Evolutionary conservation across 495 filamentous ascomycete genomes (phyloP), one percentile per base, ranked within the genome.

Genomic region (Aspergillus bridgeri): DNA sequence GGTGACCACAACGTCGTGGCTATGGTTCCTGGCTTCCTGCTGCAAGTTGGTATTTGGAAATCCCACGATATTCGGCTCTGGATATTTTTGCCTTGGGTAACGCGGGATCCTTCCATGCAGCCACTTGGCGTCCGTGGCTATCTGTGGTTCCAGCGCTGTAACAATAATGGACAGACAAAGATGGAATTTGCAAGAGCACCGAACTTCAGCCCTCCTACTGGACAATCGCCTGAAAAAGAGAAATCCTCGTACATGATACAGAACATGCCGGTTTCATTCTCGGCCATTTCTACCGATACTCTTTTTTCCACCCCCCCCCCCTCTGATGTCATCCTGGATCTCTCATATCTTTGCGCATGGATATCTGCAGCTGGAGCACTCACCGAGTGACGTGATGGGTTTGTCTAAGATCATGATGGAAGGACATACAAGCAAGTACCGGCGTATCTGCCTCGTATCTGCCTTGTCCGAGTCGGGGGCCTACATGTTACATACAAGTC

Each of bases 81-180:
- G n/a, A 42, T 42, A 33, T 56, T 61, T 57, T 65, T 55, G 51
- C 46, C 25, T 29, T 62, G 54, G 56, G 43, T 65, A 54, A 45
- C 60, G 63, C 63, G 57, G 59, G 33, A 62, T 65, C 57, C 58
- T 57, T 60, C 54, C 25, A 59, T 48, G 55, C 48, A 56, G 54
- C 60, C 57, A 65, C 63, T 46, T 51, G 43, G 57, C 57, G 44
- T 46, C 54, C 45, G 54, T 51, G 56, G 53, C 42, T 60, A 52
- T 44, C 24, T 38, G 27, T 48, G 54, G 57, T 46, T 46, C 50
- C 42, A 22, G 24, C 21, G 48, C 20, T 55, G 53, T 55, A 55
- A 55, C 53, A 18, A 46, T 48, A n/a, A n/a, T n/a, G n/a, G n/a
- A n/a, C n/a, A 24, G 33, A 45, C 52, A 44, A 23, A 53, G 42